These are phyloP conservation scores for Lachnum nothofagi DNA, from an alignment of 2,329 filamentous ascomycete species.

Conservation along the genomic window DNA sequence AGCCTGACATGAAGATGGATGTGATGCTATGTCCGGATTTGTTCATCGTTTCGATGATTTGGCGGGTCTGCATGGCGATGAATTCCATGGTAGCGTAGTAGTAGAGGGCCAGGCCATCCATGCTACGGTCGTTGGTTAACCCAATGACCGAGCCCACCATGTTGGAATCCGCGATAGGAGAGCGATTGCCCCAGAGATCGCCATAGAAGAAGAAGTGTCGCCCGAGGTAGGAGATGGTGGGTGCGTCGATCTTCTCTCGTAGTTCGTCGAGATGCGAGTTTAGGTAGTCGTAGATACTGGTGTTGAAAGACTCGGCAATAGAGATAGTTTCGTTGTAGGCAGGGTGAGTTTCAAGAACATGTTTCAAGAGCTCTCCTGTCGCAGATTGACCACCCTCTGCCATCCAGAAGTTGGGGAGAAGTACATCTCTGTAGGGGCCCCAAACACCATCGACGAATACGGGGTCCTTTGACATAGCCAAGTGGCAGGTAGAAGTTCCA, in stretches of 20 bases:
- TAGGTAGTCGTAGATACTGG: slow-evolving; percentile 91
- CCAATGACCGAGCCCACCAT: slow-evolving; percentile 92
- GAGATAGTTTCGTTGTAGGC: slow-evolving; percentile 77
- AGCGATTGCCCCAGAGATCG: slow-evolving; percentile 94
- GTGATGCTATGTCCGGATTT: slow-evolving; percentile 76
- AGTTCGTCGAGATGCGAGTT: slow-evolving; percentile 81
- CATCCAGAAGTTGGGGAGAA: slow-evolving; percentile 91
- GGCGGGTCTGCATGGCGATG: slow-evolving; percentile 91
- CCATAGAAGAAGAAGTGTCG: slow-evolving; percentile 99
- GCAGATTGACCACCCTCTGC: slow-evolving; percentile 95
- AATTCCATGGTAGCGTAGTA: slow-evolving; percentile 98
- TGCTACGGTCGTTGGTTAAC: slow-evolving; percentile 76
- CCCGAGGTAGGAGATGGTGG: slow-evolving; percentile 76
- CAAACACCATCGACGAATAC: slow-evolving; percentile 95
- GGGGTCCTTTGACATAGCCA: slow-evolving; percentile 89
- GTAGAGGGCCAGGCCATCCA: slow-evolving; percentile 81
- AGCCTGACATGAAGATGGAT: slow-evolving; percentile 98
- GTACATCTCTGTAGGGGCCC: slow-evolving; percentile 93
- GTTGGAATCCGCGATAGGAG: slow-evolving; percentile 82
- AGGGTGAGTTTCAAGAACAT: slow-evolving; percentile 91
- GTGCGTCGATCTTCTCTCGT: slow-evolving; percentile 62
- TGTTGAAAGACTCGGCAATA: slow-evolving; percentile 73
- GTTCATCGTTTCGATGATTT: slow-evolving; percentile 96
- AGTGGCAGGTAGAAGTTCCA: slow-evolving; percentile 93
- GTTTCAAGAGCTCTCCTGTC: slow-evolving; percentile 88